Conservation (phyloP, 495 filamentous ascomycete species). For the Astrothelium subdiscretum region DNA sequence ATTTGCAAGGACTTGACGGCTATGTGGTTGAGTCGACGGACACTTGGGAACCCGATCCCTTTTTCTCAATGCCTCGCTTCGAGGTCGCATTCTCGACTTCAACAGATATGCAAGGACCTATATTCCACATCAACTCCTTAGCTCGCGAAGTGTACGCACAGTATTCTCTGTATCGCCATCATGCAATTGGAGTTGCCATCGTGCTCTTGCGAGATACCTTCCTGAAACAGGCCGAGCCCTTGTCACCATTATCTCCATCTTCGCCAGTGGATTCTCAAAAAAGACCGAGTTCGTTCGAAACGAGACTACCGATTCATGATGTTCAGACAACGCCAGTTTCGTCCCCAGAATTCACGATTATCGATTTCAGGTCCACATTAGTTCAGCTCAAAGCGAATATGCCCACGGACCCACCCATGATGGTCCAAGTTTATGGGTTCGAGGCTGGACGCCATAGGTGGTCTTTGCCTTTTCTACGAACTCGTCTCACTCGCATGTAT, state of each 20-base stretch:
- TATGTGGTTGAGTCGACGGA: slow-evolving; percentile 83
- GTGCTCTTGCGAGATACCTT: slow-evolving; percentile 69
- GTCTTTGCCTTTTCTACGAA: slow-evolving; percentile 63
- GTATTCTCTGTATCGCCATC: slow-evolving; percentile 91
- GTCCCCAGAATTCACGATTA: slow-evolving; percentile 53
- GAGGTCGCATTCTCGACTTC: slow-evolving; percentile 77
- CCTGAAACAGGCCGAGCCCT: slow-evolving; percentile 24
- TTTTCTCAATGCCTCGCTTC: slow-evolving; percentile 73
- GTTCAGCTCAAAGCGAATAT: slow-evolving; percentile 81
- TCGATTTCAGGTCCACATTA: slow-evolving; percentile 68
- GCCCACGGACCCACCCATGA: slow-evolving; percentile 75
- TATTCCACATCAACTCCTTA: slow-evolving; percentile 76
- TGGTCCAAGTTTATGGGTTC: slow-evolving; percentile 75
- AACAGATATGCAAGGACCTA: slow-evolving; percentile 71
- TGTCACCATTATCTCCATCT: neutral
- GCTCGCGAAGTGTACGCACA: slow-evolving; percentile 67
- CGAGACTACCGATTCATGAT: neutral
- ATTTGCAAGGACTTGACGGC: slow-evolving; percentile 70
- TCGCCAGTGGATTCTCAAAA: neutral
- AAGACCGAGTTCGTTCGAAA: neutral
- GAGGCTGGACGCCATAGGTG: slow-evolving; percentile 78
- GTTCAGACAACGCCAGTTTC: slow-evolving; percentile 7
- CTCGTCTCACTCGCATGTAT: slow-evolving; percentile 69
- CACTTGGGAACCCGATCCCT: slow-evolving; percentile 72
- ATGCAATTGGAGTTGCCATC: slow-evolving; percentile 71